Conservation (phyloP, 139 green algal genomes). For the Coelastrella sp. region DNA sequence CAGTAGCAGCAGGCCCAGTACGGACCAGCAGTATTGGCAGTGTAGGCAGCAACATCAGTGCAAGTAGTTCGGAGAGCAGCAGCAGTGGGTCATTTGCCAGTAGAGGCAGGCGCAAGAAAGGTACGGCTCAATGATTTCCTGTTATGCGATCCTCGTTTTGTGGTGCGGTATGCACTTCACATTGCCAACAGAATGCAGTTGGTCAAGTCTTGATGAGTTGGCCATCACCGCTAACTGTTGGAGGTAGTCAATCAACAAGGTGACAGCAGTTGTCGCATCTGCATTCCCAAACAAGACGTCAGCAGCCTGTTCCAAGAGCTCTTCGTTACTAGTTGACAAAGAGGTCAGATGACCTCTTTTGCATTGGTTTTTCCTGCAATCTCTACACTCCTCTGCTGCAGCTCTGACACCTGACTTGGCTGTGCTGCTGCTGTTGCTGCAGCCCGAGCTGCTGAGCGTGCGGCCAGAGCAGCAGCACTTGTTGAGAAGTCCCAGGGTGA, state of each 20-base stretch:
- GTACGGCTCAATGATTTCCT: not conserved
- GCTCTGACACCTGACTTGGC: not conserved
- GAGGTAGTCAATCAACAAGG: no score
- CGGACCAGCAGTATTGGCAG: not conserved
- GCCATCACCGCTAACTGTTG: no score
- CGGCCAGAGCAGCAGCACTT: not conserved
- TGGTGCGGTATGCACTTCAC: no score
- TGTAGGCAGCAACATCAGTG: not conserved
- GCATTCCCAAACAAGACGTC: no score
- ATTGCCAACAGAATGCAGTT: no score
- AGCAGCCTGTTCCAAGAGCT: no score
- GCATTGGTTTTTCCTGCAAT: no score
- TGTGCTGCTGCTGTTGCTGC: not conserved
- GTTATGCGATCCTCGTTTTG: no score
- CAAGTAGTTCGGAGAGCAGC: not conserved
- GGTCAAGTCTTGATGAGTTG: no score
- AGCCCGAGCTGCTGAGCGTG: conserved; percentile 20
- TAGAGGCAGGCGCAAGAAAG: conserved; percentile 39
- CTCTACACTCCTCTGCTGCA: not conserved
- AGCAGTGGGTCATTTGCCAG: conserved; percentile 19
- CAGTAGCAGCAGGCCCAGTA: not conserved
- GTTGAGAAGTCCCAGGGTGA: conserved; percentile 66
- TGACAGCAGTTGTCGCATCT: no score
- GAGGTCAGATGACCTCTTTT: no score
- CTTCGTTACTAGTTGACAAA: no score